Base-by-base conservation (phyloP, 1,284 basidiomycete species). In the Cutaneotrichosporon dermatis region DNA sequence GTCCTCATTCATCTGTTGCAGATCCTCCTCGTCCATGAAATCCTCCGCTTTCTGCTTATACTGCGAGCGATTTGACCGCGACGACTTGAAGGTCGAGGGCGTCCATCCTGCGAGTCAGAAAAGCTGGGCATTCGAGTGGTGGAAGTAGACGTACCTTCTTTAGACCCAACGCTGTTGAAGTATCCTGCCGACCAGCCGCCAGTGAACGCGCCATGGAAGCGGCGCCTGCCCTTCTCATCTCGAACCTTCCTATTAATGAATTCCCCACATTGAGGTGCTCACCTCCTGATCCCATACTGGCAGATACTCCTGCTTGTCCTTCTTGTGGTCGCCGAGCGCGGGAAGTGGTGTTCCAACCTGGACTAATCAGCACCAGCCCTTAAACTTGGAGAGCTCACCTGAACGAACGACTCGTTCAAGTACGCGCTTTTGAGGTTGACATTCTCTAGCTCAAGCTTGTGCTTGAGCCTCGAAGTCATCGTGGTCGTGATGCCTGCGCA, bases 21-120 rank as follows among this genome's bases (percentile, higher is more conserved):
- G 79, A 76, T 97, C 95, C 78, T 99, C 96, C 48, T 97, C 95
- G 78, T 99, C 95, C 95, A 99, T 99, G 75, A 92, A 98, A 75
- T 98, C 95, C 73, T 97, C 91, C 0, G 89, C 86, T 10, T 84
- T 83, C 63, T 77, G 74, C 13, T 81, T 78, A 69, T 86, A 87
- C 34, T 58, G 46, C 0, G 87, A 85, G 40, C 91, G 83, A 46
- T 89, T 87, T 13, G 78, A 78, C 16, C 91, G 84, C 9, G 90
- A 94, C 0, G 92, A 94, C 16, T 90, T 86, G 75, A 98, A 99
- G 3, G 90, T 89, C 9, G 88, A 83, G 0, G 95, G 95, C 4
- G 90, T 79, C 94, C 95, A 99, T 84, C 96, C 94, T 92, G 67
- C 3, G 4, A 35, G 55, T 57, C 40, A 65, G 61, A 4, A 7